Evolutionary conservation across 73 alveolate species (phyloP).

Genomic region (Urostyla sp.): DNA sequence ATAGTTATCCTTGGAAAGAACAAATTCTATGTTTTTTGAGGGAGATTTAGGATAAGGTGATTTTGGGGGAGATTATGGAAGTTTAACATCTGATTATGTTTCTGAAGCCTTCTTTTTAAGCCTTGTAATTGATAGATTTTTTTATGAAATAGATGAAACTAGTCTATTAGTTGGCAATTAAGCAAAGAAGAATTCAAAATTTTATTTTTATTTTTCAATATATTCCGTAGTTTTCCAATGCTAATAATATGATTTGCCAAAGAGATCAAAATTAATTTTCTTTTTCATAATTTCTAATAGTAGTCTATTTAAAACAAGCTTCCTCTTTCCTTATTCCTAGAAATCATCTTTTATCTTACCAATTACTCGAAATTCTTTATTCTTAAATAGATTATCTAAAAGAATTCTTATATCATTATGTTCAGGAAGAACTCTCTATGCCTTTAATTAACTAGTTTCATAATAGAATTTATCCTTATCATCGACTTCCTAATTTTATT

Average conservation of each 20-base stretch:
- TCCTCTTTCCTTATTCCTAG: neutral
- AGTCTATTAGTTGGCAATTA: conserved; percentile 32
- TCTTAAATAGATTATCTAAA: conserved; percentile 4
- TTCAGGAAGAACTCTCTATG: conserved; percentile 12
- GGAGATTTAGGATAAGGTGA: too few species aligned
- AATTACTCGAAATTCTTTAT: neutral
- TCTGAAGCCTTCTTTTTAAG: too few species aligned
- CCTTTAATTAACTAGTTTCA: neutral
- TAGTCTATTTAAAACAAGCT: neutral
- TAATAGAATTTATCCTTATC: neutral
- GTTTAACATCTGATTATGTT: too few species aligned
- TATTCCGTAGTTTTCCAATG: neutral
- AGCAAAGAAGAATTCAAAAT: neutral
- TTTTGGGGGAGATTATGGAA: too few species aligned
- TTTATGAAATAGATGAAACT: too few species aligned
- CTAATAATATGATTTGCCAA: conserved; percentile 22
- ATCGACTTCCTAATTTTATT: neutral
- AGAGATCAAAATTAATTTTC: conserved; percentile 15
- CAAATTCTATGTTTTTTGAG: too few species aligned
- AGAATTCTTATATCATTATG: conserved; percentile 22
- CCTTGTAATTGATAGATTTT: too few species aligned
- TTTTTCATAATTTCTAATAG: conserved; percentile 16
- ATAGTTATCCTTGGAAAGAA: too few species aligned
- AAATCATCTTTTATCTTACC: neutral
- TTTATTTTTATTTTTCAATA: neutral